Conservation (phyloP, 1,139 yeast species). For the Suzukiozyma palmioleophila region DNA sequence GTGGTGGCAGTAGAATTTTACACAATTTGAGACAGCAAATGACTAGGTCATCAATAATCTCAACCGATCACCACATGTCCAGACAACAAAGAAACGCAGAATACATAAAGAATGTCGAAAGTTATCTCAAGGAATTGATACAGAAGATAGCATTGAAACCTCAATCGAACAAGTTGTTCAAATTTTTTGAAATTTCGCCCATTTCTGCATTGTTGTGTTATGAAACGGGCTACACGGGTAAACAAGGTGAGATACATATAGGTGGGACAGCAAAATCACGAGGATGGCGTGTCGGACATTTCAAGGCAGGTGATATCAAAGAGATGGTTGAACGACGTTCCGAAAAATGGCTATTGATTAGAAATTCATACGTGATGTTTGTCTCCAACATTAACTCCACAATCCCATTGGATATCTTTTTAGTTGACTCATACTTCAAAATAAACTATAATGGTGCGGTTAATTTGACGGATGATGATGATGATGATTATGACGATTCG, state of each 20-base stretch:
- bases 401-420: conserved; percentile 83
- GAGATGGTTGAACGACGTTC: conserved; percentile 89
- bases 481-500: conserved; percentile 45
- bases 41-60: conserved; percentile 24
- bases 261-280: conserved; percentile 81
- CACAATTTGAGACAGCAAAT: conserved; percentile 29
- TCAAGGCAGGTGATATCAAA: conserved; percentile 70
- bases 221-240: conserved; percentile 79
- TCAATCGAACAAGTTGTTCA: conserved; percentile 76
- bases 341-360: conserved; percentile 84
- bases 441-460: conserved; percentile 45
- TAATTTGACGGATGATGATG: conserved; percentile 25
- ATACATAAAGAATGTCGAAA: conserved; percentile 44
- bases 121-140: conserved; percentile 61
- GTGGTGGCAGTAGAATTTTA: conserved; percentile 13
- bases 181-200: conserved; percentile 86
- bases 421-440: conserved; percentile 70
- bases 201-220: conserved; percentile 79
- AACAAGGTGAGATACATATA: conserved; percentile 80
- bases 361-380: conserved; percentile 80
- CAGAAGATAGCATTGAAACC: conserved; percentile 63
- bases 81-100: conserved; percentile 30
- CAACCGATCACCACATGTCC: conserved; percentile 18
- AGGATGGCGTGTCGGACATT: conserved; percentile 96
- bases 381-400: conserved; percentile 85